These are phyloP conservation scores for Fusarium devonianum DNA, from an alignment of 2,329 filamentous ascomycete genomes.

Conservation along the genomic window DNA sequence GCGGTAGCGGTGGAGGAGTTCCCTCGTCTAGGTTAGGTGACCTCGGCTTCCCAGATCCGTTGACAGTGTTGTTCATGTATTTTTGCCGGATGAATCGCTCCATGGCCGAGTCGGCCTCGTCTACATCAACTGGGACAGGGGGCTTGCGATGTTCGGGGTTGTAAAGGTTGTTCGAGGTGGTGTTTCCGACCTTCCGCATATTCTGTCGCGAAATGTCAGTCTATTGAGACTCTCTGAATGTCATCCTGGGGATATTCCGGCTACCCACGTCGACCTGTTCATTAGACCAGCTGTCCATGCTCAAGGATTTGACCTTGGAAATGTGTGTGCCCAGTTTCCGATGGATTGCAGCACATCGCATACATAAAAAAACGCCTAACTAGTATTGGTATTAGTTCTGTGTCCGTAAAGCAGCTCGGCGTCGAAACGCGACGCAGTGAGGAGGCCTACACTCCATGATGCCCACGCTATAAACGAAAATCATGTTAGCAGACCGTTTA, in stretches of 20 bases:
- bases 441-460: conserved; percentile 84
- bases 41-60: conserved; percentile 48
- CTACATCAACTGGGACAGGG: conserved; percentile 85
- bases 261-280: conserved; percentile 90
- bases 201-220: conserved; percentile 62
- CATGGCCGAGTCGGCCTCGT: conserved; percentile 93
- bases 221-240: background rate
- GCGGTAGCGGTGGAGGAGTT: conserved; percentile 66
- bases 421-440: background rate
- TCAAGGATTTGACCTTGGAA: conserved; percentile 97
- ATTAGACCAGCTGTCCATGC: conserved; percentile 96
- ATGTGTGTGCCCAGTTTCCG: conserved; percentile 97
- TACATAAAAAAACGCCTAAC: conserved; percentile 95
- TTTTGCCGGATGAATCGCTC: conserved; percentile 95
- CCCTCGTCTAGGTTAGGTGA: conserved; percentile 58
- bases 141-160: conserved; percentile 86
- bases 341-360: conserved; percentile 95
- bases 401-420: conserved; percentile 13
- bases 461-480: conserved; percentile 78
- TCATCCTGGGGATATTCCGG: background rate
- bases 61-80: conserved; percentile 70
- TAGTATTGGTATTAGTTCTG: conserved; percentile 49
- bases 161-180: conserved; percentile 83
- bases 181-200: conserved; percentile 93
- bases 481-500: conserved; percentile 44